Base-by-base conservation (phyloP, 73 alveolate genomes). In the Paramecium tetraurelia region DNA sequence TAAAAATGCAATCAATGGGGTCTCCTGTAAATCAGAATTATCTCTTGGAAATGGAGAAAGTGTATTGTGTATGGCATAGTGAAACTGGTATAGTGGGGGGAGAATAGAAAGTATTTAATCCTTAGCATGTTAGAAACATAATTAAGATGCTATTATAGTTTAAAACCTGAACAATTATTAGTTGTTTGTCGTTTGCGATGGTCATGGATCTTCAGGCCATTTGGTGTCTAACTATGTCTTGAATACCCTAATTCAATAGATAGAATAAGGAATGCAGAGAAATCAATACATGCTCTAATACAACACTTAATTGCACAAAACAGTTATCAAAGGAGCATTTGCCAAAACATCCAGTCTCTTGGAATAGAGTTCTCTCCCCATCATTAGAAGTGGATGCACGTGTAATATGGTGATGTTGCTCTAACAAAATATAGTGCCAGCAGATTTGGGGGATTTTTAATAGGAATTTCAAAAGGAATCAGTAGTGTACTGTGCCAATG, bases 121-220 rank as follows among this genome's bases (percentile, higher is more conserved):
- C 46, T 63, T 63, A 11, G 84, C 41, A 31, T 63, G 41, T 63
- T 63, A 63, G 84, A 63, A 63, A 63, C 46, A 63, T 33, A 63
- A 63, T 63, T 33, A 63, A 63, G 84, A 63, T 33, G 41, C 84
- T 9, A 63, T 63, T 3, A 5, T 27, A 10, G 84, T 63, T 22
- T 63, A 63, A 33, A 63, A 63, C 84, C 8, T 20, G 50, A 63
- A 63, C 50, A 63, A 63, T 63, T 63, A 31, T 63, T 14, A 63
- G 27, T 33, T 63, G 84, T 63, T 63, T 63, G 31, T 63, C 21
- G 95, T 95, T 10, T 69, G 95, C 27, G 98, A 95, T 92, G 98
- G 98, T 8, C 98, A 95, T 69, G 98, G 98, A 1, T 89, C 85
- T 72, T 92, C 27, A 71, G 98, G 98, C 0, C 98, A 95, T 68